A percentile compares a stretch with the other conserved stretches of the same genome.
These are phyloP conservation scores for Mortierella sp. DNA, from an alignment of 371 early-diverging fungal genomes.

Conservation along the genomic window DNA sequence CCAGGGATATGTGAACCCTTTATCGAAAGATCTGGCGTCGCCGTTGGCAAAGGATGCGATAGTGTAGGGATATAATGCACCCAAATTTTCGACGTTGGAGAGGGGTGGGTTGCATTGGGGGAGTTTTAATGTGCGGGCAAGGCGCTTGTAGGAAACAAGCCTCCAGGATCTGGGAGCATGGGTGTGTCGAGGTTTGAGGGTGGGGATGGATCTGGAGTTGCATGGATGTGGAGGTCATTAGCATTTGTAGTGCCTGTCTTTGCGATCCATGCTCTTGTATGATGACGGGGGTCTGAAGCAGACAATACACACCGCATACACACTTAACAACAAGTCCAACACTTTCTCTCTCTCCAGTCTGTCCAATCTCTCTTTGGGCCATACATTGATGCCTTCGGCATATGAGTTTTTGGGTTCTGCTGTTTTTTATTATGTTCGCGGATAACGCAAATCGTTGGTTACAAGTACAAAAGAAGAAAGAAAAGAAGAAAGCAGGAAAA, in stretches of 20 bases:
- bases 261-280: neutral
- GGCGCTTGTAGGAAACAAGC: conserved; percentile 13
- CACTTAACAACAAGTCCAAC: neutral
- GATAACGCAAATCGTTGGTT: neutral
- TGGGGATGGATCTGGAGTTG: neutral
- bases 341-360: too few species aligned
- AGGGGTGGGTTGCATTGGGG: conserved; percentile 53
- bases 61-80: conserved; percentile 37
- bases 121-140: conserved; percentile 23
- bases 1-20: conserved; percentile 38
- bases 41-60: conserved; percentile 37
- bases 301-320: neutral
- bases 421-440: neutral
- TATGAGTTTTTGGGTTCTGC: neutral
- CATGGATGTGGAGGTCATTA: neutral
- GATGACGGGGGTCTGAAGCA: neutral
- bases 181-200: neutral
- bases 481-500: neutral
- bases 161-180: neutral
- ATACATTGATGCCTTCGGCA: too few species aligned
- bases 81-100: conserved; percentile 33
- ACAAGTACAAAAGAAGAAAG: neutral
- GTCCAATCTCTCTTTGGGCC: too few species aligned
- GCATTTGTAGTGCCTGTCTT: neutral
- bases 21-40: conserved; percentile 20